Conservation (phyloP, 1,284 basidiomycete genomes). For the Naganishia sp. region DNA sequence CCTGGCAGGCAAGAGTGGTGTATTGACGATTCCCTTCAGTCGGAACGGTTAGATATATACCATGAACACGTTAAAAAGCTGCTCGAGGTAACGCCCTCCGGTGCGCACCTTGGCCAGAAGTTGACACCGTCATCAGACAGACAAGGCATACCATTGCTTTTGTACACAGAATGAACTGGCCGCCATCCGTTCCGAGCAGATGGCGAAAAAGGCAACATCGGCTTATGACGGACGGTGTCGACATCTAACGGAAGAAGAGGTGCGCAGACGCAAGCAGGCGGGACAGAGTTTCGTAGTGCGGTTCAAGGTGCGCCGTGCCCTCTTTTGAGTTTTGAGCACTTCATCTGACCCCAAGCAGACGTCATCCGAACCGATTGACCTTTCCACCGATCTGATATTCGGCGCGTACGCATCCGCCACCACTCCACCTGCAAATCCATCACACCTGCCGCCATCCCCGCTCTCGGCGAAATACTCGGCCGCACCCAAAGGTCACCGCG, state of each 20-base stretch:
- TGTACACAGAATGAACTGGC: constrained; percentile 71
- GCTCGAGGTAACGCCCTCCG: constrained; percentile 61
- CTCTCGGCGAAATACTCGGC: constrained; percentile 10
- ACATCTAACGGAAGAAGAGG: constrained; percentile 81
- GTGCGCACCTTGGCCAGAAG: background rate
- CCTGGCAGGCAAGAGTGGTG: background rate
- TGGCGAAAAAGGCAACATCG: constrained; percentile 67
- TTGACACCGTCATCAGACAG: constrained; percentile 59
- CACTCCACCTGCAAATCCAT: constrained; percentile 40
- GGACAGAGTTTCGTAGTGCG: constrained; percentile 81
- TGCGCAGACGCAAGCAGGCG: constrained; percentile 67
- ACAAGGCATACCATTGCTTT: constrained; percentile 93
- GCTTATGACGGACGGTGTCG: constrained; percentile 85
- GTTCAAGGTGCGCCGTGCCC: constrained; percentile 66
- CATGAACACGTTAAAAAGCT: constrained; percentile 70
- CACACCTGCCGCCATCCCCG: background rate
- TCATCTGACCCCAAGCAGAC: background rate
- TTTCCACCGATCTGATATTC: constrained; percentile 40
- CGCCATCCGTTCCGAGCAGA: constrained; percentile 67
- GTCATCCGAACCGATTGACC: constrained; percentile 30
- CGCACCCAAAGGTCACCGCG: constrained; percentile 18
- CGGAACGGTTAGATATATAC: constrained; percentile 84
- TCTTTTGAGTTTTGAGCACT: background rate
- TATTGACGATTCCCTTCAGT: constrained; percentile 59
- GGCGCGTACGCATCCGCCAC: constrained; percentile 37